Base-by-base conservation (phyloP, 2,329 filamentous ascomycete genomes). In the Trichoderma gracile region DNA sequence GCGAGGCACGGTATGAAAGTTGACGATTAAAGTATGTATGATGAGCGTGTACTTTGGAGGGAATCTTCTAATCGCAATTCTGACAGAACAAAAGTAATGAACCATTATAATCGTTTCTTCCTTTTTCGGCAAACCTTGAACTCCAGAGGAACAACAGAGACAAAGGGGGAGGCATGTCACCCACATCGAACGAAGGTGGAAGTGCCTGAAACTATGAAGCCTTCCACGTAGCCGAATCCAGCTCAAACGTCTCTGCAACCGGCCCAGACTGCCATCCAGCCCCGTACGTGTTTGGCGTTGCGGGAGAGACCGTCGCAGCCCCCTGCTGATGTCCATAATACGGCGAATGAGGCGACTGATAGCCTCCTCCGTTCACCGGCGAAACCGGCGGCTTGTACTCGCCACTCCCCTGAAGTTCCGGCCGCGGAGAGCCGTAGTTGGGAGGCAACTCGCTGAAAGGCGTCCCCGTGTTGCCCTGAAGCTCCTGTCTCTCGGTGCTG, bases 221-320 rank as follows among this genome's bases (percentile, higher is more conserved):
- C 21, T 42, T 55, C 63, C 63, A 65, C 2, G 63, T 38, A 10
- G 55, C 57, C 10, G 70, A 69, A 56, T 72, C 71, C 59, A 76
- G 53, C 56, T 79, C 74, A 53, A 75, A 76, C 9, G 69, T 66
- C 23, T 75, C 68, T 25, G 74, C 57, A 27, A 76, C 71, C 1
- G 76, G 77, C 3, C 77, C 77, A 1, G 77, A 71, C 54, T 78
- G 74, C 72, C 74, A 79, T 3, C 71, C 69, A 19, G 52, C 19
- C 10, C 58, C 60, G 15, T 69, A 58, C 10, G 47, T 53, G 8
- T 40, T 43, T 5, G 66, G 67, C 5, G 65, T 67, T 19, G 47
- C 64, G n/a, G 53, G 66, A 30, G 42, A 65, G 25, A 63, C 58
- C 19, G 27, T 57, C 12, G 38, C 17, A 14, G 56, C 17, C 14